Conservation (phyloP, 352 stramenopile species). For the Globisporangium rhizosaccharum region DNA sequence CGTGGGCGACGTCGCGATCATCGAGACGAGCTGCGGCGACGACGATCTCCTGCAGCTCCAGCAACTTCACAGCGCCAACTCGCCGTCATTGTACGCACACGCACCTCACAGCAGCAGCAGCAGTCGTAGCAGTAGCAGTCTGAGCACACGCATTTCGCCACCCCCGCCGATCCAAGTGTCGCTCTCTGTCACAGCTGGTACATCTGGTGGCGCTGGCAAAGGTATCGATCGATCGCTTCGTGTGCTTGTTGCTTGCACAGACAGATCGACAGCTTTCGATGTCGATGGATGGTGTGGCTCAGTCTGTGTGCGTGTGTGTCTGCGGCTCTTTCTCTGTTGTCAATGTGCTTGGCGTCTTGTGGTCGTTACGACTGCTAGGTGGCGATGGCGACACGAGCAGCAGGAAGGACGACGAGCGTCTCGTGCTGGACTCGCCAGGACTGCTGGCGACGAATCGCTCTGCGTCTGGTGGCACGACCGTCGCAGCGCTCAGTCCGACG, state of each 20-base stretch:
- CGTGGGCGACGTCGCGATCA: constrained; percentile 60
- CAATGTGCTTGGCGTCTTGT: neutral
- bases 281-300: neutral
- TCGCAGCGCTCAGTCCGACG: constrained; percentile 66
- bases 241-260: neutral
- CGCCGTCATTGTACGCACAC: neutral
- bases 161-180: constrained; percentile 64
- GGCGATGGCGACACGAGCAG: neutral
- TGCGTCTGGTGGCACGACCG: constrained; percentile 8
- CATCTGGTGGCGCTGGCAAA: constrained; percentile 5
- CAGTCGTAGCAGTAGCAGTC: constrained; percentile 1
- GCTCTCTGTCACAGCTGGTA: constrained; percentile 3
- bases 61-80: neutral
- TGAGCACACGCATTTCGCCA: constrained; percentile 51
- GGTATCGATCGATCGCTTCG: constrained; percentile 2
- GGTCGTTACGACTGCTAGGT: neutral
- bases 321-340: neutral
- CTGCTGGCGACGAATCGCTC: neutral
- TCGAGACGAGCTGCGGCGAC: constrained; percentile 31
- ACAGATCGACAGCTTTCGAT: no score
- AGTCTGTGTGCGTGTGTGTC: neutral
- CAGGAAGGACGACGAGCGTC: constrained; percentile 2
- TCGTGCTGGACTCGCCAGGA: constrained; percentile 4
- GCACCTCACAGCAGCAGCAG: neutral
- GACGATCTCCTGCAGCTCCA: neutral